These are phyloP conservation scores for Dactylis glomerata DNA, from an alignment of 176 grass and related monocot species.

Conservation along the genomic window DNA sequence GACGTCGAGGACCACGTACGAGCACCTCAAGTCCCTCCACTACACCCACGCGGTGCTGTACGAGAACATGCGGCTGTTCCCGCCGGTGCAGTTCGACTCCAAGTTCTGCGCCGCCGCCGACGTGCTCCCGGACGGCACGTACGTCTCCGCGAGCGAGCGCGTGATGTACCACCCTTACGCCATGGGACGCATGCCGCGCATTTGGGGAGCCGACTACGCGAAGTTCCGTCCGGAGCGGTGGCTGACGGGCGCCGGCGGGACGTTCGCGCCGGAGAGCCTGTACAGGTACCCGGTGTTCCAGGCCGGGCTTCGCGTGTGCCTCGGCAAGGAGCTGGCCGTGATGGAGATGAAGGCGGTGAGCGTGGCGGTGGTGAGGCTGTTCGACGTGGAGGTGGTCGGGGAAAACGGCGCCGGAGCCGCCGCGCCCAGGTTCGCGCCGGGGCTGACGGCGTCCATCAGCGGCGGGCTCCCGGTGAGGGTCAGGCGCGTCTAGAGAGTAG, in stretches of 20 bases:
- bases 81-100: conserved; percentile 84
- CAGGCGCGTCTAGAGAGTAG: conserved; percentile 11
- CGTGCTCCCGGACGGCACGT: conserved; percentile 70
- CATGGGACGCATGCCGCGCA: conserved; percentile 64
- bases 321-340: conserved; percentile 80
- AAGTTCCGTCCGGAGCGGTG: conserved; percentile 67
- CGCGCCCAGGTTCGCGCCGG: neutral
- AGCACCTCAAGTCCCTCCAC: conserved; percentile 38
- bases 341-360: conserved; percentile 68
- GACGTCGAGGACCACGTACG: neutral
- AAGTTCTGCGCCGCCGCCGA: conserved; percentile 63
- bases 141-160: conserved; percentile 35
- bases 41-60: conserved; percentile 59
- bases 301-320: conserved; percentile 66
- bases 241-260: conserved; percentile 36
- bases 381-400: conserved; percentile 55
- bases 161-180: conserved; percentile 79
- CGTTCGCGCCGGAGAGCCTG: conserved; percentile 58
- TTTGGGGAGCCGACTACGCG: conserved; percentile 68
- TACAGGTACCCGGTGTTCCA: conserved; percentile 82
- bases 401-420: neutral
- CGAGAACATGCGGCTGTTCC: conserved; percentile 74
- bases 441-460: conserved; percentile 66
- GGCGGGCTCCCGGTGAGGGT: conserved; percentile 61
- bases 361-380: conserved; percentile 50